Evolutionary conservation across 495 filamentous ascomycete species (phyloP), one percentile per base, ranked within the genome.

Genomic region (Diplogelasinospora grovesii): DNA sequence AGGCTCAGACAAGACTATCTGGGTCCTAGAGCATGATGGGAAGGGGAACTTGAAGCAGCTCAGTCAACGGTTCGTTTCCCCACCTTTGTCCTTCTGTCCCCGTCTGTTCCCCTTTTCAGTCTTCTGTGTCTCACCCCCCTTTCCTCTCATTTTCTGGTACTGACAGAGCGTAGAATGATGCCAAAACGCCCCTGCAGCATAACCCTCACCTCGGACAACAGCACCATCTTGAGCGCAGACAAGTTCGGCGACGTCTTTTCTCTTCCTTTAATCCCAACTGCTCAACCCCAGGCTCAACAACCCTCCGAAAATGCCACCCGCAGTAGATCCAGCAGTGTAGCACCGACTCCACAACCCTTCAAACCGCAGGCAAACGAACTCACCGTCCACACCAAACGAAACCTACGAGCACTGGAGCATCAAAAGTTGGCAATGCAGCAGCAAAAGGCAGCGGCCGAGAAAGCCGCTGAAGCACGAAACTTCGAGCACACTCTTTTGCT

Each of bases 191-290:
- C 85, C 21, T 86, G 79, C 56, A 75, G 83, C 32, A 59, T 98
- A 40, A 64, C 73, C 33, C 61, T 96, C 32, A 80, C 84, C 1
- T 52, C 71, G 16, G 78, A 88, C 56, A 73, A 79, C 28, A 64
- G 63, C 3, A 85, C 73, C 3, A 85, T 97, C 43, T 61, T 97
- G 20, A 79, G 72, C 41, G 88, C 78, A 22, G 93, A 98, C 63
- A 98, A 97, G 56, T 95, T 95, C 54, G 92, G 92, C 22, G 92
- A 98, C 63, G 90, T 95, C 43, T 96, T 92, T 60, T 72, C 83
- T 5, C 59, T 98, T n/a, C 89, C 92, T 3, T 63, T 97, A 2
- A 57, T 89, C 35, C 71, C 69, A n/a, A 34, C 57, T 3, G 27
- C 54, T 25, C 18, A 28, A 16, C 36, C 46, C 37, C 13, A 32